A percentile compares a stretch with the other conserved stretches of the same genome.
phyloP scores from a whole-genome alignment of 2,329 filamentous ascomycete genomes.

The Aureobasidium sp. region DNA sequence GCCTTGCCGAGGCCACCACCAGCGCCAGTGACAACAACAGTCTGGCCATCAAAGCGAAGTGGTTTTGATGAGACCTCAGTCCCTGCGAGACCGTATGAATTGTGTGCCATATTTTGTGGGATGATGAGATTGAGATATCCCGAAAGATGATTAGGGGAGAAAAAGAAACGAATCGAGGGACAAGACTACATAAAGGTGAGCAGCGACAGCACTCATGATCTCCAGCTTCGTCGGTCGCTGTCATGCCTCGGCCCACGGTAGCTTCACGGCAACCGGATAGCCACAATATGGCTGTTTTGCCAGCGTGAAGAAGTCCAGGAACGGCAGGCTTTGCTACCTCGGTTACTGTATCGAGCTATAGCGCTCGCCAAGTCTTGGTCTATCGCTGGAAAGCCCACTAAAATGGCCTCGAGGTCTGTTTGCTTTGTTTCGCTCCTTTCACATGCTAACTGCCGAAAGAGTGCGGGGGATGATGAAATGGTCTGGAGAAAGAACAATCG shows the following conservation, averaged over 20 bases:
- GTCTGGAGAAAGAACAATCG: neutral
- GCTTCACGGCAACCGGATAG: slow-evolving; percentile 3
- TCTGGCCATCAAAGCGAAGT: slow-evolving; percentile 82
- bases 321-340: neutral
- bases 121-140: neutral
- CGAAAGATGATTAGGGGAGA: slow-evolving; percentile 6
- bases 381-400: neutral
- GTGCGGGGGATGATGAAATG: slow-evolving; percentile 6
- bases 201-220: slow-evolving; percentile 6
- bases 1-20: slow-evolving; percentile 75
- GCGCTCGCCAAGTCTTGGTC: neutral
- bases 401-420: neutral
- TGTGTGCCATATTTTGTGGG: slow-evolving; percentile 18
- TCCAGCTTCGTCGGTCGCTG: slow-evolving; percentile 7
- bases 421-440: slow-evolving; percentile 12
- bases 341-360: neutral
- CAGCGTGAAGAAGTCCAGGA: neutral
- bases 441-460: slow-evolving; percentile 11
- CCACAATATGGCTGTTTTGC: neutral
- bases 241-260: slow-evolving; percentile 16
- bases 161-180: slow-evolving; percentile 12
- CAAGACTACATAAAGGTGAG: slow-evolving; percentile 11
- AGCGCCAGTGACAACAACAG: slow-evolving; percentile 80
- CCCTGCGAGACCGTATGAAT: slow-evolving; percentile 16
- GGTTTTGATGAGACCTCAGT: neutral